phyloP scores from a whole-genome alignment of 2,329 filamentous ascomycete species.

The Helotiales sp. region DNA sequence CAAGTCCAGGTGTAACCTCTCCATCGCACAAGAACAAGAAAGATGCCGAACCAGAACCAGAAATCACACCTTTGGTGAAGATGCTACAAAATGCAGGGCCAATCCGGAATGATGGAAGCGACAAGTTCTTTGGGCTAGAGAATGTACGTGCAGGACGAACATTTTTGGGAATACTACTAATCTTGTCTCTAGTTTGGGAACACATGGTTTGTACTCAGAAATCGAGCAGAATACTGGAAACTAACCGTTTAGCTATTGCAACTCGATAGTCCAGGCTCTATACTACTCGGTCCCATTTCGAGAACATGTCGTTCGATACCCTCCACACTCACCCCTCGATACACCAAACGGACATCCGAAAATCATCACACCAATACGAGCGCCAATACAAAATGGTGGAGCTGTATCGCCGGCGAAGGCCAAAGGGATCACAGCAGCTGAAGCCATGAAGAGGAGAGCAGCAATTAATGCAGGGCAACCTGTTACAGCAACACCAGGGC shows the following conservation, averaged over 20 bases:
- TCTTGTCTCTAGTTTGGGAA: conserved; percentile 76
- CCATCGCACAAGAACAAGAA: conserved; percentile 30
- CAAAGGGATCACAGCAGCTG: conserved; percentile 54
- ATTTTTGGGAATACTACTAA: conserved; percentile 21
- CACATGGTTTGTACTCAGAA: conserved; percentile 69
- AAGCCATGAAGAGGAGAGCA: conserved; percentile 57
- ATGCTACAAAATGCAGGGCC: conserved; percentile 82
- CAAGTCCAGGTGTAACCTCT: conserved; percentile 24
- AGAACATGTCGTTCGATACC: conserved; percentile 91
- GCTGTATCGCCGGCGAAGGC: conserved; percentile 47
- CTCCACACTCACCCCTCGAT: conserved; percentile 68
- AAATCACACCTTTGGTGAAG: conserved; percentile 65
- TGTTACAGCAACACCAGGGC: conserved; percentile 48
- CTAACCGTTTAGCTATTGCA: conserved; percentile 76
- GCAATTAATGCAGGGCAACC: conserved; percentile 55
- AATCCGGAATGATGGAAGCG: conserved; percentile 82
- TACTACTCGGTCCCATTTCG: conserved; percentile 95
- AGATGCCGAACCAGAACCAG: conserved; percentile 41
- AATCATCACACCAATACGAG: conserved; percentile 59
- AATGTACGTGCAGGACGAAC: conserved; percentile 66
- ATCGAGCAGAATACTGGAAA: background rate
- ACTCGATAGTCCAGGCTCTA: conserved; percentile 95
- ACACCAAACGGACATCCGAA: conserved; percentile 62
- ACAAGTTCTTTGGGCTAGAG: conserved; percentile 98
- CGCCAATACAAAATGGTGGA: conserved; percentile 46